These are phyloP conservation scores for Nepenthes gracilis DNA, from an alignment of 148 eudicot genomes.

Conservation along the genomic window DNA sequence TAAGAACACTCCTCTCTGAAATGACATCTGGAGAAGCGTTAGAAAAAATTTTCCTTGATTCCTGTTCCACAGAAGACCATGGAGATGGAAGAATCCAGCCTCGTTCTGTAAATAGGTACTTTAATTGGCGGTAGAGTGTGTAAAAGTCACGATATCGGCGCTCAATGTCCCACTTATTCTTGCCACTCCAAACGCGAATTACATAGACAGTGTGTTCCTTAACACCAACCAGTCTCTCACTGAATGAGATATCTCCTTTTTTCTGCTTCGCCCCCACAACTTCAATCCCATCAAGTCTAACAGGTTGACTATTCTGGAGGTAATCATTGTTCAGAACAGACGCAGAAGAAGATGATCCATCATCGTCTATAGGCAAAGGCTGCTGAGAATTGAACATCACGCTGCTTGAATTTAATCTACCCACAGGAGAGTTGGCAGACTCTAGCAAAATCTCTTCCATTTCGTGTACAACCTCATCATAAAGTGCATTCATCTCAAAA, in stretches of 20 bases:
- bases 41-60: conserved; percentile 75
- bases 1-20: conserved; percentile 70
- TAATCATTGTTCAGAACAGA: conserved; percentile 35
- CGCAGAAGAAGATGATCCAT: conserved; percentile 62
- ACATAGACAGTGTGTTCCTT: conserved; percentile 79
- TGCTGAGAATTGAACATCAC: conserved; percentile 22
- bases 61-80: conserved; percentile 72
- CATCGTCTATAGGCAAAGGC: conserved; percentile 48
- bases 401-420: conserved; percentile 32
- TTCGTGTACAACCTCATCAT: conserved; percentile 81
- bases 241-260: conserved; percentile 74
- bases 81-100: conserved; percentile 76
- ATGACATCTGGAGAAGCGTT: conserved; percentile 83
- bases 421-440: conserved; percentile 38
- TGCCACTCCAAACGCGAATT: conserved; percentile 57
- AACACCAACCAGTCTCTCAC: conserved; percentile 91
- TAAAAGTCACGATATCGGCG: conserved; percentile 87
- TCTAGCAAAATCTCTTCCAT: conserved; percentile 95
- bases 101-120: conserved; percentile 44
- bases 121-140: conserved; percentile 58
- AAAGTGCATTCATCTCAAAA: conserved; percentile 53
- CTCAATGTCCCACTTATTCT: conserved; percentile 80
- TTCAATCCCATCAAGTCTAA: conserved; percentile 60
- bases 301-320: conserved; percentile 19
- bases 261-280: conserved; percentile 80